Evolutionary conservation across 164 flowering plant genomes (phyloP).

Genomic region (Pachysandra terminalis): DNA sequence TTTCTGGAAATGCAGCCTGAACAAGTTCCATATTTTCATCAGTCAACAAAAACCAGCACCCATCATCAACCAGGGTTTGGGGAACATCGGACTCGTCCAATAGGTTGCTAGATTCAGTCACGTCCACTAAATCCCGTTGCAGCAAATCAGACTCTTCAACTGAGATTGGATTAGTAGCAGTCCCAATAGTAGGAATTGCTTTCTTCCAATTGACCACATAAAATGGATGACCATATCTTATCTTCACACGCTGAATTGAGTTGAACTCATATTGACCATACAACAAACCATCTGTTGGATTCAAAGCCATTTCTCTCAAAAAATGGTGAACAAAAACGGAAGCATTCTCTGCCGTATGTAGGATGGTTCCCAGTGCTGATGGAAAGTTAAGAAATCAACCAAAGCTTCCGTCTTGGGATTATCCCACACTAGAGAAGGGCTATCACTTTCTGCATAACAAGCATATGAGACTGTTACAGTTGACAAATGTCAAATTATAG

Average conservation of each 20-base stretch:
- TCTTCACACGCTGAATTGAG: conserved; percentile 66
- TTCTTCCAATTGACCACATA: conserved; percentile 86
- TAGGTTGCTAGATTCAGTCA: conserved; percentile 35
- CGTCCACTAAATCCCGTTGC: conserved; percentile 22
- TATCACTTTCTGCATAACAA: conserved; percentile 38
- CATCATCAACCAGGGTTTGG: conserved; percentile 41
- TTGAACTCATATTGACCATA: conserved; percentile 73
- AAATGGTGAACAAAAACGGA: conserved; percentile 80
- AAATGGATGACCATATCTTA: conserved; percentile 56
- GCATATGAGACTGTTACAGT: neutral
- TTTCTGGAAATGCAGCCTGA: conserved; percentile 65
- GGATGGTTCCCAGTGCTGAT: conserved; percentile 79
- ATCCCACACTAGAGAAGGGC: conserved; percentile 49
- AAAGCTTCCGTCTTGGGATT: conserved; percentile 57
- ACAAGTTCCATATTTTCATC: conserved; percentile 88
- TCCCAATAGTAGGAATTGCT: conserved; percentile 18
- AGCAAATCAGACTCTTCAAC: conserved; percentile 26
- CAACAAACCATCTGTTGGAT: conserved; percentile 33
- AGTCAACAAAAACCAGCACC: conserved; percentile 56
- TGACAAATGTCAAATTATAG: too few species aligned
- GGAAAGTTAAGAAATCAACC: conserved; percentile 66
- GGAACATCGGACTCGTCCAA: conserved; percentile 53
- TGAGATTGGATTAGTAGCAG: conserved; percentile 7
- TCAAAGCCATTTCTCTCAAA: conserved; percentile 69
- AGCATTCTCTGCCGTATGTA: conserved; percentile 68